Evolutionary conservation across 2,329 filamentous ascomycete species (phyloP).

Genomic region (Cercospora zeae-maydis): DNA sequence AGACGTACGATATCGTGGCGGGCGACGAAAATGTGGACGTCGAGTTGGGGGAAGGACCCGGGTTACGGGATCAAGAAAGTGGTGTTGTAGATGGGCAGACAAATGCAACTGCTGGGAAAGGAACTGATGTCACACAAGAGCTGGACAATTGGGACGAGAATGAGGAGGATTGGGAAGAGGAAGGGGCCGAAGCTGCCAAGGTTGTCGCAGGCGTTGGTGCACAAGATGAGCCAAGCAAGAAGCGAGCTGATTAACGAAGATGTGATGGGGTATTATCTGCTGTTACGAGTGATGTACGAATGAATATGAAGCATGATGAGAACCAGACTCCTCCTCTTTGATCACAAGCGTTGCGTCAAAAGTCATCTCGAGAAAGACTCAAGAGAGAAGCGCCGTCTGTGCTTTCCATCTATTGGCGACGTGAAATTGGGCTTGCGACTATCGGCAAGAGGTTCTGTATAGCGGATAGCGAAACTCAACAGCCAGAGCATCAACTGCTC

Average conservation of each 20-base stretch:
- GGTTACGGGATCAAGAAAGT: conserved; percentile 34
- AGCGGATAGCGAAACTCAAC: background rate
- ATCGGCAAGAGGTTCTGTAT: background rate
- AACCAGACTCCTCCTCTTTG: background rate
- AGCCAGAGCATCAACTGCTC: background rate
- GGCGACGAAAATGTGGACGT: conserved; percentile 63
- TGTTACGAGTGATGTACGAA: conserved; percentile 12
- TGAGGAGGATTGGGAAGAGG: conserved; percentile 63
- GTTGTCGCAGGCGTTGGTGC: conserved; percentile 17
- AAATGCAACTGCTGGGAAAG: conserved; percentile 45
- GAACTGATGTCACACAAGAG: conserved; percentile 70
- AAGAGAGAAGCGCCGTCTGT: background rate
- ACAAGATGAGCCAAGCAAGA: conserved; percentile 39
- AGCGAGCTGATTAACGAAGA: conserved; percentile 41
- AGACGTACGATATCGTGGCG: conserved; percentile 67
- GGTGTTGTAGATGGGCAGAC: conserved; percentile 26
- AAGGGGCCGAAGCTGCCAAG: conserved; percentile 42
- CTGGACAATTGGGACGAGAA: conserved; percentile 96
- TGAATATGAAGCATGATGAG: background rate
- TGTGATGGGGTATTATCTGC: conserved; percentile 9
- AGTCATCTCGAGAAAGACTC: too few relatives aligned
- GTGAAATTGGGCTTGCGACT: background rate
- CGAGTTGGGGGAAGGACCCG: conserved; percentile 65
- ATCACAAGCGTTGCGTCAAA: too few relatives aligned
- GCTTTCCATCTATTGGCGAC: background rate